phyloP scores from a whole-genome alignment of 73 alveolate species.

The Paramecium bursaria region DNA sequence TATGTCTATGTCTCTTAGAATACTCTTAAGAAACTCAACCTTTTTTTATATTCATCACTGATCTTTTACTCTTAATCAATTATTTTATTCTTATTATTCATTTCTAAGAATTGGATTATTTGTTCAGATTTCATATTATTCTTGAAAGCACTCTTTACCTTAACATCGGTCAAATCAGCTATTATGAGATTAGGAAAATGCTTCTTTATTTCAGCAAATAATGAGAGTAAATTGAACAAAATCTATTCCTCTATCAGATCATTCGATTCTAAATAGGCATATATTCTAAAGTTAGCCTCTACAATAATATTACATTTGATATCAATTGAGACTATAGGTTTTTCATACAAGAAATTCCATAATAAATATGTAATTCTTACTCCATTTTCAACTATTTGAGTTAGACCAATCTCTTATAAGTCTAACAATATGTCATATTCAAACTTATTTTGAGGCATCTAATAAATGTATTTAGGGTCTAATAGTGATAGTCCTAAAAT shows the following conservation, averaged over 20 bases:
- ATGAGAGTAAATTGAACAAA: conserved; percentile 9
- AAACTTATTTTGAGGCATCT: conserved; percentile 43
- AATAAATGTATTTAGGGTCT: conserved; percentile 10
- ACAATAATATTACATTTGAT: conserved; percentile 23
- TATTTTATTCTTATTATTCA: conserved; percentile 13
- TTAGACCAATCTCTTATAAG: conserved; percentile 34
- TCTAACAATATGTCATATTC: conserved; percentile 3
- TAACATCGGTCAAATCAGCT: conserved; percentile 33
- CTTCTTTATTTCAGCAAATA: conserved; percentile 53
- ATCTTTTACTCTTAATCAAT: not conserved
- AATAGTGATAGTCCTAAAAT: conserved; percentile 4
- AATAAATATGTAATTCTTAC: conserved; percentile 13
- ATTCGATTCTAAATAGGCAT: conserved; percentile 28
- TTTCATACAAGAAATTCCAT: conserved; percentile 57
- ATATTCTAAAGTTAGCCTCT: conserved; percentile 54
- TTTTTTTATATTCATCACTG: conserved; percentile 14
- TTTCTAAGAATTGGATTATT: conserved; percentile 47
- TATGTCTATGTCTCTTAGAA: conserved; percentile 6
- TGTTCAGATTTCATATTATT: conserved; percentile 19
- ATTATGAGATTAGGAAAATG: conserved; percentile 23
- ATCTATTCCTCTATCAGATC: conserved; percentile 36
- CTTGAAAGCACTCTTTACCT: conserved; percentile 8
- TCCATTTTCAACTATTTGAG: not conserved
- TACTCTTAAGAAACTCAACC: conserved; percentile 49
- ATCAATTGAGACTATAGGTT: conserved; percentile 23